phyloP scores from a whole-genome alignment of 345 rosid species.

The Gynandropsis gynandra region DNA sequence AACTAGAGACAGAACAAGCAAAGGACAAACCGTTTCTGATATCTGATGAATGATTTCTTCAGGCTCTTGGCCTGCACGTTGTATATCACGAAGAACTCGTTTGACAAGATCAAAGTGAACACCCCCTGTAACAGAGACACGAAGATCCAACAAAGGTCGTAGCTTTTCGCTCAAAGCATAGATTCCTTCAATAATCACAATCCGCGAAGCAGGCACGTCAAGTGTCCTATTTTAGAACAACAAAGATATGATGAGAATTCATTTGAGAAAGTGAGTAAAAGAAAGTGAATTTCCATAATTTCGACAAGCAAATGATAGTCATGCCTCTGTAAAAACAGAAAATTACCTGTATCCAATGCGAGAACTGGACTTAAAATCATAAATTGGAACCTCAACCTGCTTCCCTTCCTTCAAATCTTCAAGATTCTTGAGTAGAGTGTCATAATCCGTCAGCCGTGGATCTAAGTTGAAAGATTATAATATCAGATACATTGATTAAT shows the following conservation, averaged over 20 bases:
- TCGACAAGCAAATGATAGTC: background rate
- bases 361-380: constrained; percentile 92
- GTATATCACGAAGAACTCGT: constrained; percentile 92
- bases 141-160: constrained; percentile 81
- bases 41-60: constrained; percentile 97
- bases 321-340: too few relatives aligned
- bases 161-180: constrained; percentile 90
- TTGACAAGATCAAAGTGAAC: constrained; percentile 99
- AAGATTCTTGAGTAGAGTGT: constrained; percentile 72
- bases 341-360: constrained; percentile 92
- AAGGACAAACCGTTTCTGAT: constrained; percentile 80
- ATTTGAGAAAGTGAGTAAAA: too few relatives aligned
- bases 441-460: constrained; percentile 96
- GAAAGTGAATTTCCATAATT: background rate
- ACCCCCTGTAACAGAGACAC: constrained; percentile 89
- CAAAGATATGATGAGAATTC: constrained; percentile 7
- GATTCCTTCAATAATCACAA: constrained; percentile 90
- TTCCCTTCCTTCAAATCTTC: constrained; percentile 76
- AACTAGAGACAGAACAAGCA: background rate
- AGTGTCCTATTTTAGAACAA: constrained; percentile 67
- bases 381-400: constrained; percentile 74
- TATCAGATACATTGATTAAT: background rate
- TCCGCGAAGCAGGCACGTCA: constrained; percentile 85
- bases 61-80: constrained; percentile 97
- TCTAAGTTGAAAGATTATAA: constrained; percentile 37